Evolutionary conservation across 2,329 filamentous ascomycete genomes (phyloP), one percentile per base, ranked within the genome.

Genomic region (Xylogone sp.): DNA sequence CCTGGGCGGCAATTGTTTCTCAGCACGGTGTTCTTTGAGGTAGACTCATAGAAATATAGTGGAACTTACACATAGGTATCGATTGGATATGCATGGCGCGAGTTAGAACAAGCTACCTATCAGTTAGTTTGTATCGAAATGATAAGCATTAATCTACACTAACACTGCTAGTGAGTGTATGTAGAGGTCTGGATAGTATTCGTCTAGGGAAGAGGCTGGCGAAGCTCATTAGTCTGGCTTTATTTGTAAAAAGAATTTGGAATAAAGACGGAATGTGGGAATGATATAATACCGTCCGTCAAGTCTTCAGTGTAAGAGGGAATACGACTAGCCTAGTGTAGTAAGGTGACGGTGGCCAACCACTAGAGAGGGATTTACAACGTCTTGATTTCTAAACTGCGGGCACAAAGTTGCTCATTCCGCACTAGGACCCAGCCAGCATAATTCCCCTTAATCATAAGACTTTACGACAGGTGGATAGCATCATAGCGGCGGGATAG

Each of bases 31-130:
- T 21, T 34, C 19, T 24, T 43, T 45, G 46, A 24, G 24, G 29
- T 9, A 24, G 19, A 42, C 34, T 34, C 21, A 46, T 39, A n/a
- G 18, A 5, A 34, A 48, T 29, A 21, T 45, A 46, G 46, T 46
- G 18, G 24, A 19, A 61, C 84, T 65, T 81, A 91, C 89, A 93
- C 88, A 94, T 93, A 52, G 88, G 88, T 71, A 94, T 93, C 60
- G 87, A 88, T 71, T 89, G 82, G 73, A 93, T 87, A 81, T 93
- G 88, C 89, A 94, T 94, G 59, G 73, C 73, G 53, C 60, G 60
- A 22, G 57, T 49, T 12, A 56, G 27, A 19, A 45, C 47, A 51
- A 55, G 55, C 58, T 61, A 53, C 29, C 51, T 56, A 45, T 48
- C 46, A 45, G 39, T 39, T 16, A 39, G 34, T 16, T 16, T 31